Evolutionary conservation across 139 green algal genomes (phyloP).

Genomic region (Picocystis salinarum): DNA sequence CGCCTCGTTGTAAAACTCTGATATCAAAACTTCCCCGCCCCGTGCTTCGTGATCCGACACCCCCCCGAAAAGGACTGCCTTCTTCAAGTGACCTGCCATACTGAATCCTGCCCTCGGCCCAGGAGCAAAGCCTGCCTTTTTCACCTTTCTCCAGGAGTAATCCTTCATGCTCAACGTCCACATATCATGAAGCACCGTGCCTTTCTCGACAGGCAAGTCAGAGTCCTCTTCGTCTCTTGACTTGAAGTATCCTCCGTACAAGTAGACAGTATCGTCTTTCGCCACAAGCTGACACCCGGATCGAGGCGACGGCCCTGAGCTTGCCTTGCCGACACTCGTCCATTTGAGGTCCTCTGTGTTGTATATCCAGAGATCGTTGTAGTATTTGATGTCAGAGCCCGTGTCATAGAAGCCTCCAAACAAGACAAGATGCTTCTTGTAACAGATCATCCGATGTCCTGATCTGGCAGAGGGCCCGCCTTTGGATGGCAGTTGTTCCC

Average conservation of each 20-base stretch:
- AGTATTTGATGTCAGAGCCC: constrained; percentile 60
- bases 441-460: constrained; percentile 24
- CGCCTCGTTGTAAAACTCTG: constrained; percentile 32
- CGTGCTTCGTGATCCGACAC: constrained; percentile 60
- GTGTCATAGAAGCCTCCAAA: constrained; percentile 95
- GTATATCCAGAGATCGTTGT: constrained; percentile 76
- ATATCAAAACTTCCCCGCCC: constrained; percentile 18
- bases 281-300: constrained; percentile 21
- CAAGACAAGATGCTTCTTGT: constrained; percentile 56
- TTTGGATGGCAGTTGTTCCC: constrained; percentile 69
- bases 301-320: constrained; percentile 17
- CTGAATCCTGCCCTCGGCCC: constrained; percentile 47
- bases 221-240: constrained; percentile 22
- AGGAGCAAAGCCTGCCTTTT: constrained; percentile 69
- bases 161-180: constrained; percentile 51
- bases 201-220: constrained; percentile 39
- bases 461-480: no score
- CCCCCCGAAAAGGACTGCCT: constrained; percentile 78
- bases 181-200: constrained; percentile 59
- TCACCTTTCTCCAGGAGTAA: constrained; percentile 78
- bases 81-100: constrained; percentile 43
- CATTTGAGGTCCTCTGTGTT: constrained; percentile 57
- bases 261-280: constrained; percentile 41
- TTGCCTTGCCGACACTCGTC: constrained; percentile 17
- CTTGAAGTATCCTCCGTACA: constrained; percentile 84